phyloP scores from a whole-genome alignment of 495 filamentous ascomycete genomes.

The Neurospora tetrasperma region DNA sequence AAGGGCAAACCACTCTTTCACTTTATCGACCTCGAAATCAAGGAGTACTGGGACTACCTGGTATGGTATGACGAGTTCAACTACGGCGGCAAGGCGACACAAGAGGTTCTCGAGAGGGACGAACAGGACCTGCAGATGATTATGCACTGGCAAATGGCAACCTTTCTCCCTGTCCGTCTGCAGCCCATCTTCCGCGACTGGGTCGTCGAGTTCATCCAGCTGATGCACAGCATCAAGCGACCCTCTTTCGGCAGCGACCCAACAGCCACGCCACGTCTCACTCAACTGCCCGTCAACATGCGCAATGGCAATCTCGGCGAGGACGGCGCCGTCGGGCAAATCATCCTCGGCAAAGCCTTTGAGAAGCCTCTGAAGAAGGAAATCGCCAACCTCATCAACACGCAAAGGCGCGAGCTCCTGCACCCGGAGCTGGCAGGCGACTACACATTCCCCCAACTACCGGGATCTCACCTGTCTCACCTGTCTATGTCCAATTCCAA shows the following conservation, averaged over 20 bases:
- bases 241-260: slow-evolving; percentile 40
- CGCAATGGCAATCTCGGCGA: slow-evolving; percentile 43
- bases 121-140: slow-evolving; percentile 81
- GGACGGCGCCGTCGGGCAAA: slow-evolving; percentile 36
- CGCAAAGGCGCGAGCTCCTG: slow-evolving; percentile 79
- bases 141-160: slow-evolving; percentile 96
- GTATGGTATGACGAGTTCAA: slow-evolving; percentile 99
- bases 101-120: slow-evolving; percentile 70
- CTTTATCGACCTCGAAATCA: slow-evolving; percentile 95
- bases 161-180: slow-evolving; percentile 71
- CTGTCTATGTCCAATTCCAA: slow-evolving; percentile 3
- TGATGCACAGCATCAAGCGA: slow-evolving; percentile 80
- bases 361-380: slow-evolving; percentile 86
- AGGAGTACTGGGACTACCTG: slow-evolving; percentile 98
- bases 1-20: slow-evolving; percentile 90
- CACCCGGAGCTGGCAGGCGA: slow-evolving; percentile 81
- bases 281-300: slow-evolving; percentile 53
- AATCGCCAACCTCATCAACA: slow-evolving; percentile 63
- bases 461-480: slow-evolving; percentile 52
- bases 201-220: slow-evolving; percentile 87
- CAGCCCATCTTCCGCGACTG: slow-evolving; percentile 84
- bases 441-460: slow-evolving; percentile 76
- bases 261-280: slow-evolving; percentile 58
- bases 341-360: slow-evolving; percentile 64
- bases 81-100: slow-evolving; percentile 88